Evolutionary conservation across 305 asterid species (phyloP), one percentile per base, ranked within the genome.

Genomic region (Nicotiana rustica): DNA sequence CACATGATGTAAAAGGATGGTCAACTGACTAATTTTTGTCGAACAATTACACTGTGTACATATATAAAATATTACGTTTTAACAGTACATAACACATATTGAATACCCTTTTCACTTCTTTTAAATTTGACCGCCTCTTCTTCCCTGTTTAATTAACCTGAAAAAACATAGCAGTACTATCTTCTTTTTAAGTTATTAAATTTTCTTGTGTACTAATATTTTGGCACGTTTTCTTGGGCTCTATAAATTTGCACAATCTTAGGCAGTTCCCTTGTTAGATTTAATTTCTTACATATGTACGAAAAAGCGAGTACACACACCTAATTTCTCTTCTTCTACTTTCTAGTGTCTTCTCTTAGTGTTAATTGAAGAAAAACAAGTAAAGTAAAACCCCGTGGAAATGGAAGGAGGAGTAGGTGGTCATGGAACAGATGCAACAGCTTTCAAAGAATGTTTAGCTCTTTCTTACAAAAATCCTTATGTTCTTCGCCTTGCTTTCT

Each of bases 401-500:
- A 84, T 87, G 89, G 91, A 87, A 81, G 91, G 88, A 81, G 90
- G 78, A n/a, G 52, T 86, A 15, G 25, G 25, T 25, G 84, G 7
- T 36, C 79, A 78, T 59, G 83, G 81, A 49, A 66, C 86, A 79
- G 91, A 89, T 71, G 55, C 82, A 62, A 84, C 90, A 8, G 86
- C 86, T 81, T 89, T 85, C 75, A 87, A 64, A 84, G 89, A 89
- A 10, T 89, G 91, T 78, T 73, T 84, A 4, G 82, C 90, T 0
- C 88, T 87, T 38, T 81, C 86, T 2, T 78, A 82, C 82, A 86
- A 82, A 49, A 89, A 83, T 49, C 86, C 86, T 70, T 89, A 82
- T 66, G 84, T 89, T 77, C 88, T 89, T 71, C 88, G 88, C 1
- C 90, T 89, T 83, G 90, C 91, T 66, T 84, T 89, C 84, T 89